These are phyloP conservation scores for Globisporangium nunn DNA, from an alignment of 352 stramenopile species.

Conservation along the genomic window DNA sequence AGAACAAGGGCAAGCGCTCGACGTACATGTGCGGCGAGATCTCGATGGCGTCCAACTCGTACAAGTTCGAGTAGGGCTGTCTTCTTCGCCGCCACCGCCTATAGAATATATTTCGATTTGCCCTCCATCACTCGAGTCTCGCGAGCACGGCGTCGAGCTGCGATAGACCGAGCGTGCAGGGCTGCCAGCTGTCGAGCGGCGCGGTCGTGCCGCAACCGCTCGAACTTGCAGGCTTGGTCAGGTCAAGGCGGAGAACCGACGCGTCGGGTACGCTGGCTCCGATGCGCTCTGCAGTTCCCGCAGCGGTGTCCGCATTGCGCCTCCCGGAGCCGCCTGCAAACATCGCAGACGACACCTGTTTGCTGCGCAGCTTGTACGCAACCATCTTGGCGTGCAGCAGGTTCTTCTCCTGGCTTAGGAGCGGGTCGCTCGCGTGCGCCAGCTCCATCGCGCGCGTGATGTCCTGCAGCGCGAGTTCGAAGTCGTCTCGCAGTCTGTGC, in stretches of 20 bases:
- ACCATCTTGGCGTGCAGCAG: conserved; percentile 60
- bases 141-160: conserved; percentile 31
- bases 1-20: conserved; percentile 99
- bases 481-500: conserved; percentile 60
- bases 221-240: conserved; percentile 16
- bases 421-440: conserved; percentile 12
- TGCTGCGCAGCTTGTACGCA: conserved; percentile 62
- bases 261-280: conserved; percentile 8
- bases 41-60: conserved; percentile 90
- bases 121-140: not conserved
- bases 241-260: conserved; percentile 20
- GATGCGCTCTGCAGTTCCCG: not conserved
- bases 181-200: conserved; percentile 36
- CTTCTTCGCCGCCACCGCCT: not conserved
- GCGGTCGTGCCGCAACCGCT: conserved; percentile 8
- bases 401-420: conserved; percentile 48
- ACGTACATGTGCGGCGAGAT: conserved; percentile 94
- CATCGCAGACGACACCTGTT: conserved; percentile 68
- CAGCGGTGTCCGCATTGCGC: too few species aligned
- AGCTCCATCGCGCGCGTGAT: conserved; percentile 31
- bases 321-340: conserved; percentile 18
- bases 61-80: conserved; percentile 79
- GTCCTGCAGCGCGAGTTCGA: conserved; percentile 46
- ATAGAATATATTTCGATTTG: conserved; percentile 18
- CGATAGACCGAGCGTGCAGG: conserved; percentile 27